Base-by-base conservation (phyloP, 129 eudicot genomes). In the Arctium minus region DNA sequence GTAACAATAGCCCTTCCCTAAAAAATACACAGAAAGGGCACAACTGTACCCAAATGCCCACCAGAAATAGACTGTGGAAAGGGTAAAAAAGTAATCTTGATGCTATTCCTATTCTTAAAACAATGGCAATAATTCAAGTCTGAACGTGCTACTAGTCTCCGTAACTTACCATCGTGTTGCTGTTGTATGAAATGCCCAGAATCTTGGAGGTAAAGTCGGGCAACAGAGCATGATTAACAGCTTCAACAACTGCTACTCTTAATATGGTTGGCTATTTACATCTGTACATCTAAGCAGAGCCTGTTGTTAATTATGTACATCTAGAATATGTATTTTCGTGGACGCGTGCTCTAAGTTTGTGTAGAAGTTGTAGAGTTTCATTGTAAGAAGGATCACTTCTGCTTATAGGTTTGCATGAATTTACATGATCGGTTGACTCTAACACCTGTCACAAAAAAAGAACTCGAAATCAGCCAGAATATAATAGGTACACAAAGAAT, bases 401-500 rank as follows among this genome's bases (percentile, higher is more conserved):
- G 80, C 85, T 90, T 29, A 96, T 62, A 7, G 99, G 99, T 88
- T 96, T 96, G 90, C 99, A 96, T 76, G 97, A 91, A 77, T 93
- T 96, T 69, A 96, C 91, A 87, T 96, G 98, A 88, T 96, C 99
- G 0, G 97, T 93, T 31, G 99, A 93, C 81, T 96, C 99, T 84
- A 96, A 89, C 2, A 93, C 98, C 98, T 96, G 91, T 72, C 67
- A 1, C 29, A 76, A n/a, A 77, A 32, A 76, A 44, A 70, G 46
- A 64, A 29, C 18, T 27, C 76, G 39, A 37, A 73, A 65, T 35
- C 27, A 79, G 27, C 56, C 2, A 70, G 74, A 4, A 32, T 70
- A 32, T 36, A 31, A 3, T 37, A 37, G 40, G 9, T 12, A 67
- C 30, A 27, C 30, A 10, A 32, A 70, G 37, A 29, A 32, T n/a